A percentile compares a stretch with the other conserved stretches of the same genome.
Conservation (phyloP, 2,329 filamentous ascomycete genomes). For the Didymella lethalis region DNA sequence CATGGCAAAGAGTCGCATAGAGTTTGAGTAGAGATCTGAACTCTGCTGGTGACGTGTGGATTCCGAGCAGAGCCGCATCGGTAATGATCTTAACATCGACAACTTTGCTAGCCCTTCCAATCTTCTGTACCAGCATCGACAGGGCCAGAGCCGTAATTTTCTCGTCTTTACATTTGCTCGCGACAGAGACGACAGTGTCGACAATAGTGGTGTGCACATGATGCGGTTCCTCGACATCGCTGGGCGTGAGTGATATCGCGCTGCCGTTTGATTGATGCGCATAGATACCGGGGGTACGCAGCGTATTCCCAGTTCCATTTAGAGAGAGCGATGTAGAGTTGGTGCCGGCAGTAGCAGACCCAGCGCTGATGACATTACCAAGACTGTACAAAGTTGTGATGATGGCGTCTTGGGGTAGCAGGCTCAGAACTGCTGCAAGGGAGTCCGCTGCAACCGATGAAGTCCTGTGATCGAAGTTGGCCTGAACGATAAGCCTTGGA, state of each 20-base stretch:
- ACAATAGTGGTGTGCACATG: constrained; percentile 86
- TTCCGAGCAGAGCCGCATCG: constrained; percentile 78
- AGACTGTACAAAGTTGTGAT: constrained; percentile 96
- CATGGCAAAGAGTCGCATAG: constrained; percentile 76
- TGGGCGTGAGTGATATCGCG: constrained; percentile 77
- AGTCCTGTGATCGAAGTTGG: constrained; percentile 72
- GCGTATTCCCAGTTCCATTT: constrained; percentile 60
- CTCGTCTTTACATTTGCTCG: constrained; percentile 79
- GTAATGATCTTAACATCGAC: constrained; percentile 88
- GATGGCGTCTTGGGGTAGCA: constrained; percentile 87
- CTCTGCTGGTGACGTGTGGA: constrained; percentile 80
- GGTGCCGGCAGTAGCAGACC: constrained; percentile 60
- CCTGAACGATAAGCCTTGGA: constrained; percentile 87
- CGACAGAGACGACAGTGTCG: constrained; percentile 93
- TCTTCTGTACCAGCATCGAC: constrained; percentile 95
- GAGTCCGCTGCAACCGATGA: constrained; percentile 83
- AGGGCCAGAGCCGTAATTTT: constrained; percentile 94
- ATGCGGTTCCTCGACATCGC: constrained; percentile 79
- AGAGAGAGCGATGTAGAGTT: constrained; percentile 54
- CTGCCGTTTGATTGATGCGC: constrained; percentile 69
- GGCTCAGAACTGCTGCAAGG: constrained; percentile 79
- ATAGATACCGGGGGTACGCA: constrained; percentile 47
- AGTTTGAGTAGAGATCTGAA: constrained; percentile 87
- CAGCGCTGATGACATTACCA: constrained; percentile 91
- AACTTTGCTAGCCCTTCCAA: constrained; percentile 79